phyloP scores from a whole-genome alignment of 2,329 filamentous ascomycete genomes.

The Colletotrichum cuscutae region DNA sequence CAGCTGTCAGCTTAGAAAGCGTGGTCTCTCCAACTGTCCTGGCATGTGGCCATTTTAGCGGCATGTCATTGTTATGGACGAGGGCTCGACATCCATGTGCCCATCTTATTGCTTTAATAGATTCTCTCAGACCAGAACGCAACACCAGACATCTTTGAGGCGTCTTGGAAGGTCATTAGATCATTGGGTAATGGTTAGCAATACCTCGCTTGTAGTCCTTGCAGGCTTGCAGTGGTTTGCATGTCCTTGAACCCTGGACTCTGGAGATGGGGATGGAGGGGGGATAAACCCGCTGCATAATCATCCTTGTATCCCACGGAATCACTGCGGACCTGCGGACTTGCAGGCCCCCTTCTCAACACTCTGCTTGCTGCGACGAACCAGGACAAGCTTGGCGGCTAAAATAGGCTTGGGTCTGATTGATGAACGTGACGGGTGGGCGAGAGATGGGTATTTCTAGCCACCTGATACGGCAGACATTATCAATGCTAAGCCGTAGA shows the following conservation, averaged over 20 bases:
- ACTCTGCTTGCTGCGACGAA: neutral
- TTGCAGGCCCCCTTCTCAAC: neutral
- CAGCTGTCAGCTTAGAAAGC: slow-evolving; percentile 18
- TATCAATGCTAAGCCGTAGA: neutral
- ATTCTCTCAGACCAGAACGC: neutral
- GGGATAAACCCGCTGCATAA: neutral
- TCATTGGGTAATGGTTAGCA: slow-evolving; percentile 1
- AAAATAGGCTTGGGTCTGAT: neutral
- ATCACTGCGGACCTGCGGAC: neutral
- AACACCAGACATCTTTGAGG: neutral
- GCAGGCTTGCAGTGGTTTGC: neutral
- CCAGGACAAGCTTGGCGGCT: slow-evolving; percentile 20
- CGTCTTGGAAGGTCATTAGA: neutral
- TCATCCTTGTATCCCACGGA: neutral
- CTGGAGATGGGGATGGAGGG: neutral
- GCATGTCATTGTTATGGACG: neutral
- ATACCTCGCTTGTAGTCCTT: neutral
- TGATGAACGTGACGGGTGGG: slow-evolving; percentile 4
- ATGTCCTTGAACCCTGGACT: neutral
- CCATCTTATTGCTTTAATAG: neutral
- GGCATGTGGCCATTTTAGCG: neutral
- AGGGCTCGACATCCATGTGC: neutral
- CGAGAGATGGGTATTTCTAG: neutral
- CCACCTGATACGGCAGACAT: slow-evolving; percentile 1
- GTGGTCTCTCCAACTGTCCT: neutral